Base-by-base conservation (phyloP, 2,329 filamentous ascomycete genomes). In the Botrytis porri region DNA sequence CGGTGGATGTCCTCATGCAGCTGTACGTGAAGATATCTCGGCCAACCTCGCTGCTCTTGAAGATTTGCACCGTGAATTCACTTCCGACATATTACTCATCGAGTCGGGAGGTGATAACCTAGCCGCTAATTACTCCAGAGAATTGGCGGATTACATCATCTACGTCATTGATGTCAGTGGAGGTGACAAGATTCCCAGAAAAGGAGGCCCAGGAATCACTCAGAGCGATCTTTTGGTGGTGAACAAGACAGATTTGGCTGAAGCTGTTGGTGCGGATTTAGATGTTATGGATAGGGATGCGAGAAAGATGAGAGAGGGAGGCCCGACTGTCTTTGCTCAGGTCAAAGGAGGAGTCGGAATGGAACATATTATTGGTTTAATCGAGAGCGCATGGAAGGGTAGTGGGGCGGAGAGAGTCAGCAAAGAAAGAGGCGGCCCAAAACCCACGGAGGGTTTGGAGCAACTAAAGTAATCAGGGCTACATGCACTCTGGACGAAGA, bases 91-190 rank as follows among this genome's bases (percentile, higher is more conserved):
- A 35, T 88, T 99, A 37, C 89, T 99, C 60, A 99, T 99, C 81
- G 96, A 99, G 84, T 94, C 90, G 29, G 96, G 96, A 62, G 96
- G 96, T 73, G 96, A 99, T 82, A 99, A 99, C 82, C 88, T 99
- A 1, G 96, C 96, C 0, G 96, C 96, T 6, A 99, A 99, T 85
- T 99, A 99, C 87, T 93, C 89, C 72, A 88, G 96, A 73, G 96
- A 99, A 84, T 86, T 99, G 77, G 96, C 96, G 2, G 96, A 99
- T 83, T 99, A 93, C 82, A 99, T 99, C 83, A 92, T 99, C 83
- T 99, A 99, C 82, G 96, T 99, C 43, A 98, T 99, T 78, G 96
- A 99, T 83, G 96, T 99, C 29, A 93, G 91, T 72, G 96, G 96
- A 35, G 96, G 96, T 20, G 96, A 99, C 83, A 99, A 99, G 88